phyloP scores from a whole-genome alignment of 2,329 filamentous ascomycete species.

The Botrytis squamosa region DNA sequence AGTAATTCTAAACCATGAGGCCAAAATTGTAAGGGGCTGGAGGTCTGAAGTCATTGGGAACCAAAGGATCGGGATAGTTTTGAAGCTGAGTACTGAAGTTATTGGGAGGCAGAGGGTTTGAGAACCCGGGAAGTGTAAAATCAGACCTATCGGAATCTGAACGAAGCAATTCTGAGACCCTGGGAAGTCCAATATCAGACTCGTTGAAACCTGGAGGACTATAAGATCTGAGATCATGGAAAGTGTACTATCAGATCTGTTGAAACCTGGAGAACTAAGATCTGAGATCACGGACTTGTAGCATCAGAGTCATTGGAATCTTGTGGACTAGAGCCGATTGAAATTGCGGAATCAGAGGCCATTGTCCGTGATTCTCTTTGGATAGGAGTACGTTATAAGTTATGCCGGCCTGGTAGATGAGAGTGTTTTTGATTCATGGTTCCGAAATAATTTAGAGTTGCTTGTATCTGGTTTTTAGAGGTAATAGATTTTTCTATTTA shows the following conservation, averaged over 20 bases:
- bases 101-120: too few relatives aligned
- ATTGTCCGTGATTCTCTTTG: not conserved
- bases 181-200: not conserved
- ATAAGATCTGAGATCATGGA: too few relatives aligned
- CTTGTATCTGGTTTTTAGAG: not conserved
- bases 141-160: not conserved
- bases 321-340: too few relatives aligned
- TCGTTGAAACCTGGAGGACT: not conserved
- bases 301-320: not conserved
- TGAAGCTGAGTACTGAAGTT: not conserved
- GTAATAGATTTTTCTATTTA: not conserved
- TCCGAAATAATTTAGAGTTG: not conserved
- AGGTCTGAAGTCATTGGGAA: not conserved
- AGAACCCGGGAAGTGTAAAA: not conserved
- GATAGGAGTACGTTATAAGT: too few relatives aligned
- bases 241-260: not conserved
- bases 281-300: not conserved
- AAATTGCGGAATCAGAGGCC: too few relatives aligned
- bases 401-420: not conserved
- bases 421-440: not conserved
- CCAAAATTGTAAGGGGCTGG: not conserved
- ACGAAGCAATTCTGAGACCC: fast-evolving
- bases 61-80: not conserved
- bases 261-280: not conserved
- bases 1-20: not conserved